phyloP scores from a whole-genome alignment of 2,329 filamentous ascomycete genomes.

The Cordyceps farinosa region DNA sequence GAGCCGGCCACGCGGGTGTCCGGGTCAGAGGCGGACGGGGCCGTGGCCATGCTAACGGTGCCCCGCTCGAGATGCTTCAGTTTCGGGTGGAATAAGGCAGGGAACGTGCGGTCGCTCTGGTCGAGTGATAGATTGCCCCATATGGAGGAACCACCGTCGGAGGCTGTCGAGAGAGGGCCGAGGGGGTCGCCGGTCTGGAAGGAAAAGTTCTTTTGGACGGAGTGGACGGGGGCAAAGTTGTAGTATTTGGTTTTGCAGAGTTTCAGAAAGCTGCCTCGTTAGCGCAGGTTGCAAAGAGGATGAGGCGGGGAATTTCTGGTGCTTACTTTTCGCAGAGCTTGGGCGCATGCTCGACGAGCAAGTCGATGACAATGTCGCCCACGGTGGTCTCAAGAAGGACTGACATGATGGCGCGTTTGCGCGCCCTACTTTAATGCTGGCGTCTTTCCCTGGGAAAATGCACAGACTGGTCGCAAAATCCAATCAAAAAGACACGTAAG shows the following conservation, averaged over 20 bases:
- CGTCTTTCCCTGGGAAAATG: not conserved
- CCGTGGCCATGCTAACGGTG: conserved; percentile 97
- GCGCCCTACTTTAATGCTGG: not conserved
- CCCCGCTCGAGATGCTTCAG: conserved; percentile 85
- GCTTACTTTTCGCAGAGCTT: conserved; percentile 93
- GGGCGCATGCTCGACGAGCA: conserved; percentile 83
- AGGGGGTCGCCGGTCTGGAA: conserved; percentile 95
- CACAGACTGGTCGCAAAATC: no score
- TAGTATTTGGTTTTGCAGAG: conserved; percentile 99
- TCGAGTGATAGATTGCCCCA: conserved; percentile 75
- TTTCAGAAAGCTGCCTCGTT: conserved; percentile 73
- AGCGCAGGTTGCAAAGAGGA: conserved; percentile 32
- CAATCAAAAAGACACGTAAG: not conserved
- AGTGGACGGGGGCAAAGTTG: conserved; percentile 92
- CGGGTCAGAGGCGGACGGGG: conserved; percentile 68
- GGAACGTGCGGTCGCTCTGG: conserved; percentile 70
- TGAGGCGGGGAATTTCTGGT: not conserved
- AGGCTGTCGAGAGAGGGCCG: conserved; percentile 76
- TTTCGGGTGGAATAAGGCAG: conserved; percentile 79
- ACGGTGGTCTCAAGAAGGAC: conserved; percentile 89
- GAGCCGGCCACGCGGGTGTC: conserved; percentile 81
- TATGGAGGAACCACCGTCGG: conserved; percentile 89
- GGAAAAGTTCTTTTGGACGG: conserved; percentile 90
- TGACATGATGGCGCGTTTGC: conserved; percentile 60
- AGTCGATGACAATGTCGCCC: conserved; percentile 92